Evolutionary conservation across 2,329 filamentous ascomycete species (phyloP).

Genomic region (Hypoxylon sp.): DNA sequence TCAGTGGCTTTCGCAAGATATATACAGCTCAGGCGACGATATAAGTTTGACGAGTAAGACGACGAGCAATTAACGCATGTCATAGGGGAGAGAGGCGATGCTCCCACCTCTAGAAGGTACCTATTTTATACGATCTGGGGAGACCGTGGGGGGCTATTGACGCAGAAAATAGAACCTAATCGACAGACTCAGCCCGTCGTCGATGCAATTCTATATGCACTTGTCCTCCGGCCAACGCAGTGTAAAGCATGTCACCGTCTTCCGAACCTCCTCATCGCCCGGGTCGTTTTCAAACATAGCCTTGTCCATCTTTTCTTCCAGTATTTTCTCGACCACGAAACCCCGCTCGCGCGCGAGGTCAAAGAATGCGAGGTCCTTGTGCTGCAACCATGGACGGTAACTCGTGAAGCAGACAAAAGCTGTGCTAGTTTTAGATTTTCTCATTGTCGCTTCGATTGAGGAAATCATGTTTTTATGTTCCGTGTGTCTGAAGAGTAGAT

Average conservation of each 20-base stretch:
- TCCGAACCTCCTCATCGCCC: conserved; percentile 81
- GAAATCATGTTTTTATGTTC: conserved; percentile 82
- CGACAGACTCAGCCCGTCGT: conserved; percentile 9
- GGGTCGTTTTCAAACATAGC: conserved; percentile 91
- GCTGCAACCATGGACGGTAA: conserved; percentile 88
- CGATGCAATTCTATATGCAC: conserved; percentile 35
- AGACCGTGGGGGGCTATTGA: background rate
- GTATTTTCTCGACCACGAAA: conserved; percentile 79
- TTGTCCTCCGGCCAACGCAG: conserved; percentile 68
- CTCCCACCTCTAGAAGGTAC: conserved; percentile 6
- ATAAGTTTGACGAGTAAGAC: conserved; percentile 6
- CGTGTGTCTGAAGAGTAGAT: conserved; percentile 89
- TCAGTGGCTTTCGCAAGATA: conserved; percentile 1
- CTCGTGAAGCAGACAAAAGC: conserved; percentile 94
- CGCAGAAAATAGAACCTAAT: conserved; percentile 18
- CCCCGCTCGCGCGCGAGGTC: conserved; percentile 75
- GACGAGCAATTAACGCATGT: conserved; percentile 5
- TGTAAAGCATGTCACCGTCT: conserved; percentile 83
- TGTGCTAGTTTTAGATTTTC: conserved; percentile 60
- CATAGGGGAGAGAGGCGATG: conserved; percentile 1
- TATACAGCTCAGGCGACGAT: conserved; percentile 1
- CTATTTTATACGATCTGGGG: conserved; percentile 12
- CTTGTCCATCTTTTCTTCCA: conserved; percentile 83
- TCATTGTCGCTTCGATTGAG: conserved; percentile 74
- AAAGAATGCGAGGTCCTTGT: conserved; percentile 89